Evolutionary conservation across 768 basidiomycete species (phyloP).

Genomic region (Plicaturopsis crispa): DNA sequence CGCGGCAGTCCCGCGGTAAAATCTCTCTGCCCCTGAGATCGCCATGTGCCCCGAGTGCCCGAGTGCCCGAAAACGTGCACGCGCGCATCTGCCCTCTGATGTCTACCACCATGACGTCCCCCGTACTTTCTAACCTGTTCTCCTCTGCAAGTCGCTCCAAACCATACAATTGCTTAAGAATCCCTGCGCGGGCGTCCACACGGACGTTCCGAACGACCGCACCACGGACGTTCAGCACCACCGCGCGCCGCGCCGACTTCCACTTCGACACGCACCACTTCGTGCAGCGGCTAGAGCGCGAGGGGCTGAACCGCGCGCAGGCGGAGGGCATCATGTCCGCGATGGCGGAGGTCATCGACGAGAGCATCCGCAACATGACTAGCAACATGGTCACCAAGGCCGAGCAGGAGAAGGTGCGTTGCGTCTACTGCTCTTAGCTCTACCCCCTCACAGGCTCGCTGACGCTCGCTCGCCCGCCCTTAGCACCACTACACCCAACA

Average conservation of each 20-base stretch:
- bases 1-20: too few species aligned
- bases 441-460: too few species aligned
- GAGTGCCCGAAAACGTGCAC: background rate
- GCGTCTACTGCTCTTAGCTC: background rate
- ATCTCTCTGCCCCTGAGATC: too few species aligned
- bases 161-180: too few species aligned
- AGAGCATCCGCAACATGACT: constrained; percentile 94
- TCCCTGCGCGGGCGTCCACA: background rate
- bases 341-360: constrained; percentile 95
- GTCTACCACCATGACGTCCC: background rate
- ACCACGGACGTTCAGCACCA: background rate
- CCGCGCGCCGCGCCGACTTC: constrained; percentile 30
- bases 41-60: background rate
- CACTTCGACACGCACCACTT: constrained; percentile 97
- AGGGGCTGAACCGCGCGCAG: constrained; percentile 85
- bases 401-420: constrained; percentile 87
- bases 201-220: background rate
- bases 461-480: background rate
- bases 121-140: too few species aligned
- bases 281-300: constrained; percentile 81
- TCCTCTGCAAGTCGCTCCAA: too few species aligned
- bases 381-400: constrained; percentile 93
- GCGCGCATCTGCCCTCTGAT: too few species aligned
- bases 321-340: constrained; percentile 97
- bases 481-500: constrained; percentile 92